Evolutionary conservation across 1,284 basidiomycete species (phyloP).

Genomic region (Malassezia japonica): DNA sequence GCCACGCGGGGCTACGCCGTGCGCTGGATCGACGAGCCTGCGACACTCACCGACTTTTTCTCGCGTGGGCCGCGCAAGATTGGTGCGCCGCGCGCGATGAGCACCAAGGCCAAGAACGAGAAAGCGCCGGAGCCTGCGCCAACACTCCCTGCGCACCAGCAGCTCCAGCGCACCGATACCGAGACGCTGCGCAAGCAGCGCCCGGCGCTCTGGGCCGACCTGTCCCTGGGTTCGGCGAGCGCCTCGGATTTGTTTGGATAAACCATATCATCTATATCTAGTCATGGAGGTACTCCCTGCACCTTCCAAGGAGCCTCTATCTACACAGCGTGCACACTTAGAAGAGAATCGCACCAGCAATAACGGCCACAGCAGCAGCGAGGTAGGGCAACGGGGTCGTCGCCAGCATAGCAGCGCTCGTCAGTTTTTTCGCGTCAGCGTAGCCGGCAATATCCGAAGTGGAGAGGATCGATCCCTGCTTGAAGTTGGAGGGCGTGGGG

Average conservation of each 20-base stretch:
- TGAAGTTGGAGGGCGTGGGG: constrained; percentile 18
- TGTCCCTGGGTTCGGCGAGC: background rate
- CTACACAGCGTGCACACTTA: no score
- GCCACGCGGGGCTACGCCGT: constrained; percentile 5
- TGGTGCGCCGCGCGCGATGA: background rate
- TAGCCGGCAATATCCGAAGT: constrained; percentile 25
- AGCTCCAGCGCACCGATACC: constrained; percentile 1
- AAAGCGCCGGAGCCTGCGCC: background rate
- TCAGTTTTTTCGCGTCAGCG: constrained; percentile 15
- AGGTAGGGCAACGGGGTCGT: background rate
- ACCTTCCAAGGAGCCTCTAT: background rate
- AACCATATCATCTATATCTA: background rate
- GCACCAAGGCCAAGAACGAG: constrained; percentile 2
- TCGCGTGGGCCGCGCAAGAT: background rate
- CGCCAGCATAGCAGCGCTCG: background rate
- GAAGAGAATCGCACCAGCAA: background rate
- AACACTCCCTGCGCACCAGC: background rate
- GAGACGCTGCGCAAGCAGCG: constrained; percentile 7
- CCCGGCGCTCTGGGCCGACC: constrained; percentile 2
- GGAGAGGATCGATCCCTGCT: constrained; percentile 26
- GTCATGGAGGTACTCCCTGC: background rate
- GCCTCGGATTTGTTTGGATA: constrained; percentile 5
- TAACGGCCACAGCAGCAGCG: background rate
- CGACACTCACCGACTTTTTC: constrained; percentile 12
- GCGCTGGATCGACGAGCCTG: constrained; percentile 13